Evolutionary conservation across 176 grass and related monocot species (phyloP).

Genomic region (Eleusine indica): DNA sequence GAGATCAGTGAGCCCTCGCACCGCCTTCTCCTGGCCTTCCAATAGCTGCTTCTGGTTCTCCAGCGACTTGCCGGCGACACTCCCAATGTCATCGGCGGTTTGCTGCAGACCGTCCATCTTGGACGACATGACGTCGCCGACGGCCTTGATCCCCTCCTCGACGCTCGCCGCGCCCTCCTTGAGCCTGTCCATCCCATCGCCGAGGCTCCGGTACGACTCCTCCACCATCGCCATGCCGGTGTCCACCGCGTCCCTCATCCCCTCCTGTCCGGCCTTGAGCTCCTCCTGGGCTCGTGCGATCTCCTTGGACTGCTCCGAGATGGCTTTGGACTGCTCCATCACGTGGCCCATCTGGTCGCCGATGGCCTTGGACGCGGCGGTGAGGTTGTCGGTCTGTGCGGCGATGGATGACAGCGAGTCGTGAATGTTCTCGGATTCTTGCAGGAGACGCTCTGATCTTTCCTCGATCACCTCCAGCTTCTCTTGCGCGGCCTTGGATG

Average conservation of each 20-base stretch:
- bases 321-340: conserved; percentile 47
- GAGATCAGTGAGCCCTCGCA: conserved; percentile 47
- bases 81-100: conserved; percentile 58
- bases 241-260: conserved; percentile 49
- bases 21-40: conserved; percentile 46
- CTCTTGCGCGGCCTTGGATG: conserved; percentile 44
- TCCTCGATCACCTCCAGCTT: conserved; percentile 60
- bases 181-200: conserved; percentile 50
- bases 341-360: conserved; percentile 48
- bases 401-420: conserved; percentile 46
- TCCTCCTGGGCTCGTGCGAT: conserved; percentile 53
- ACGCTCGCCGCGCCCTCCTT: conserved; percentile 45
- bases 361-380: conserved; percentile 31
- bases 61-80: conserved; percentile 41
- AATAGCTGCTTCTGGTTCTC: conserved; percentile 63
- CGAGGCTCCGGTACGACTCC: conserved; percentile 52
- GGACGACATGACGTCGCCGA: conserved; percentile 55
- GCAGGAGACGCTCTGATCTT: conserved; percentile 45
- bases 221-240: conserved; percentile 52
- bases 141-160: conserved; percentile 48
- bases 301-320: conserved; percentile 47
- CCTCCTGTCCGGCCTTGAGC: conserved; percentile 55
- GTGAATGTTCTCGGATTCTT: conserved; percentile 36
- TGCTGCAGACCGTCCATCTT: conserved; percentile 57
- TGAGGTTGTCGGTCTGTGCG: conserved; percentile 37